Evolutionary conservation across 805 yeast genomes (phyloP), one percentile per base, ranked within the genome.

Genomic region (Debaryomyces maramus): DNA sequence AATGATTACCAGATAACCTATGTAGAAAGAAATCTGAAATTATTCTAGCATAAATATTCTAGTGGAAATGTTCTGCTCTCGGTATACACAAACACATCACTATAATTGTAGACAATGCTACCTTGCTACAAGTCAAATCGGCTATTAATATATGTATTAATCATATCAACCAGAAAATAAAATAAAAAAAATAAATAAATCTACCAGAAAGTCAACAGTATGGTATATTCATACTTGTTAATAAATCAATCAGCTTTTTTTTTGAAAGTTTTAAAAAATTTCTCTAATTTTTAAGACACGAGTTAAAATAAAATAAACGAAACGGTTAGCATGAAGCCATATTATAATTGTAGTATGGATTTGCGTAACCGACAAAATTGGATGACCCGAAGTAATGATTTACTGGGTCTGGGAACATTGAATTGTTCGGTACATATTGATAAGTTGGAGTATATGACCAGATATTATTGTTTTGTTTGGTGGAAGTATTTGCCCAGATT

Each of bases 261-360:
- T 15, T 21, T n/a, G n/a, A n/a, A 8, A 24, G 13, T 7, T 24
- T 24, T 24, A 8, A 24, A 24, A 24, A 24, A 22, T 34, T 24
- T 18, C 30, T 29, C 20, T 29, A 17, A 11, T 29, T 15, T 29
- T 29, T 29, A n/a, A n/a, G 15, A 14, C 20, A 39, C 13, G 11
- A 21, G 16, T 28, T 15, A 32, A 23, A 28, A 36, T 6, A 28
- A 10, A n/a, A 10, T 13, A 24, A 28, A 16, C 19, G 14, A 18
- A 24, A n/a, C 18, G 15, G n/a, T 40, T 40, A 40, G 17, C 45
- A 61, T 20, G 61, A 50, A 29, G 67, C 60, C 57, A 61, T 52
- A 46, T 53, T 59, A 39, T 61, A 63, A 38, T 54, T 53, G 49
- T 65, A 65, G 46, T 63, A 67, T 14, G 71, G 69, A 45, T 66